Evolutionary conservation across 495 filamentous ascomycete genomes (phyloP).

Genomic region (Penicillium crystallinum): DNA sequence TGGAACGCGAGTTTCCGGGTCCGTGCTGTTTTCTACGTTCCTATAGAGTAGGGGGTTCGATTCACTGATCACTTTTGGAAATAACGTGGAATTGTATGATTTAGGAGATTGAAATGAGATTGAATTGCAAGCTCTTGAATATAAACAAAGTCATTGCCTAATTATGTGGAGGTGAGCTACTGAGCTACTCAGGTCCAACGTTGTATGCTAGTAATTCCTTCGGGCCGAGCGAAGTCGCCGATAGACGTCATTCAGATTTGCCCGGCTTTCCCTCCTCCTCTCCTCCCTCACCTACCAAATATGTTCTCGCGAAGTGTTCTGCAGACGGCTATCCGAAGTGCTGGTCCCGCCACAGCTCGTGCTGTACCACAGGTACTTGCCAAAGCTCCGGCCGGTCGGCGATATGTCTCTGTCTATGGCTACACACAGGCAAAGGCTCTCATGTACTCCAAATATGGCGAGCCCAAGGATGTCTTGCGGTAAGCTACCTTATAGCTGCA

Average conservation of each 20-base stretch:
- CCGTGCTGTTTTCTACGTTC: conserved; percentile 6
- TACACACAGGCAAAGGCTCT: conserved; percentile 96
- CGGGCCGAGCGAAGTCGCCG: conserved; percentile 22
- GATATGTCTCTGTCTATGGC: conserved; percentile 72
- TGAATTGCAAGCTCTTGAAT: not conserved
- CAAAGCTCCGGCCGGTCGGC: conserved; percentile 31
- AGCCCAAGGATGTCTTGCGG: conserved; percentile 76
- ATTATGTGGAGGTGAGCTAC: no score
- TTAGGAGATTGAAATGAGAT: no score
- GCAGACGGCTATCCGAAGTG: conserved; percentile 18
- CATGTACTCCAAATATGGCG: conserved; percentile 78
- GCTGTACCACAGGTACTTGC: conserved; percentile 10
- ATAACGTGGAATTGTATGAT: no score
- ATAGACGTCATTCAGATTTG: conserved; percentile 23
- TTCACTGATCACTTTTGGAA: no score
- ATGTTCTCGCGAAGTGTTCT: conserved; percentile 34
- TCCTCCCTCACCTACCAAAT: not conserved
- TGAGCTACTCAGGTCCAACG: not conserved
- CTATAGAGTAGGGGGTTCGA: not conserved
- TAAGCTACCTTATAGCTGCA: conserved; percentile 23
- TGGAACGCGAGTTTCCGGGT: conserved; percentile 10
- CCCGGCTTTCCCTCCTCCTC: not conserved
- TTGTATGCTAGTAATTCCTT: conserved; percentile 3
- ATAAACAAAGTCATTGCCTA: not conserved
- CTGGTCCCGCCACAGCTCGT: conserved; percentile 11